These are phyloP conservation scores for Halophytophthora batemanensis DNA, from an alignment of 352 stramenopile genomes.

Conservation along the genomic window DNA sequence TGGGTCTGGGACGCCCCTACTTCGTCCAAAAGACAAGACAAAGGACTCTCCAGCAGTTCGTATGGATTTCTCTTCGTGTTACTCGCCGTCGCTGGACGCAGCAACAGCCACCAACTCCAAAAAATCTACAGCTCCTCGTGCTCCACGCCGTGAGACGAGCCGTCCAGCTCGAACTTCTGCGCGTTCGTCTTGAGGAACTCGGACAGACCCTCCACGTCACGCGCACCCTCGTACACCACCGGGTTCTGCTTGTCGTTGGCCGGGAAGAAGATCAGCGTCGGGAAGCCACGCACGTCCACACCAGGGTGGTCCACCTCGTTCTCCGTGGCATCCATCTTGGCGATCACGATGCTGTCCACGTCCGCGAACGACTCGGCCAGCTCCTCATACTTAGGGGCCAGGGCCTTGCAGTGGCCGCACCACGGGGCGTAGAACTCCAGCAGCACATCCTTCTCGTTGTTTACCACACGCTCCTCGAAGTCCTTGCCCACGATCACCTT, in stretches of 20 bases:
- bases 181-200: constrained; percentile 89
- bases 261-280: constrained; percentile 94
- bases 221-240: constrained; percentile 80
- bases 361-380: constrained; percentile 86
- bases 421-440: constrained; percentile 94
- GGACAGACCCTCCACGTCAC: constrained; percentile 81
- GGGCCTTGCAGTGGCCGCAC: constrained; percentile 94
- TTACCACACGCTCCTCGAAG: constrained; percentile 88
- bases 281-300: constrained; percentile 92
- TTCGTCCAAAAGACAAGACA: neutral
- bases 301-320: constrained; percentile 93
- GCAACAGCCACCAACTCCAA: constrained; percentile 22
- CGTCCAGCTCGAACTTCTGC: constrained; percentile 76
- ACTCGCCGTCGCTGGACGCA: constrained; percentile 20
- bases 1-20: too few relatives aligned
- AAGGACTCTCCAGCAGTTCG: constrained; percentile 3
- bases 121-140: constrained; percentile 40
- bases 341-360: constrained; percentile 91
- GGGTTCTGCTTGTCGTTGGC: constrained; percentile 87
- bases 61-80: constrained; percentile 24
- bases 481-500: constrained; percentile 92
- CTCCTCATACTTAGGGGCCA: constrained; percentile 90
- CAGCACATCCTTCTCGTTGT: constrained; percentile 88
- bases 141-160: constrained; percentile 52
- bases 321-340: constrained; percentile 94